phyloP scores from a whole-genome alignment of 257 asterid genomes.

The Petrea volubilis region DNA sequence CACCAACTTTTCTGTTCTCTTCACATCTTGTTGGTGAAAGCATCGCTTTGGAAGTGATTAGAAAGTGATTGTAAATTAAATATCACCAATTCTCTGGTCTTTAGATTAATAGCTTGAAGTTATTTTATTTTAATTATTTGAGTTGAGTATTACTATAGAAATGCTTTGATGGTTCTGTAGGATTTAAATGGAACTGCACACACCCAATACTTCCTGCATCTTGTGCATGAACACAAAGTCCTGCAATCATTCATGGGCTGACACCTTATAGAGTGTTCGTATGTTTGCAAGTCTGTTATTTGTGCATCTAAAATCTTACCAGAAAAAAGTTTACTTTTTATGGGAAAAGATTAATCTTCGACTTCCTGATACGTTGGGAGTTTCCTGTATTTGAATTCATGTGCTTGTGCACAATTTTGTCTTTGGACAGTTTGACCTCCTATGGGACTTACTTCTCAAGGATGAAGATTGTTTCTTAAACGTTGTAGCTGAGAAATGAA shows the following conservation, averaged over 20 bases:
- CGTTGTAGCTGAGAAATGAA: neutral
- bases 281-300: neutral
- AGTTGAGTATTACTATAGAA: neutral
- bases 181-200: too few species aligned
- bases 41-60: neutral
- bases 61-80: neutral
- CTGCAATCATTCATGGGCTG: constrained; percentile 3
- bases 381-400: neutral
- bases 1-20: neutral
- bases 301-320: neutral
- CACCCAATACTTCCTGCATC: too few species aligned
- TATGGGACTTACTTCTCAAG: neutral
- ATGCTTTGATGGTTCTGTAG: neutral
- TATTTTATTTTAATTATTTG: constrained; percentile 2
- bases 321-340: constrained; percentile 1
- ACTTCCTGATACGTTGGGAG: neutral
- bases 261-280: neutral
- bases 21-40: neutral
- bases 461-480: neutral
- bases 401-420: neutral
- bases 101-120: neutral
- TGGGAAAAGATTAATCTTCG: neutral
- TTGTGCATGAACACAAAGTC: neutral
- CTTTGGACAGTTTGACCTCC: neutral
- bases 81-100: neutral